These are phyloP conservation scores for Parmelia sp. DNA, from an alignment of 495 filamentous ascomycete genomes.

Conservation along the genomic window DNA sequence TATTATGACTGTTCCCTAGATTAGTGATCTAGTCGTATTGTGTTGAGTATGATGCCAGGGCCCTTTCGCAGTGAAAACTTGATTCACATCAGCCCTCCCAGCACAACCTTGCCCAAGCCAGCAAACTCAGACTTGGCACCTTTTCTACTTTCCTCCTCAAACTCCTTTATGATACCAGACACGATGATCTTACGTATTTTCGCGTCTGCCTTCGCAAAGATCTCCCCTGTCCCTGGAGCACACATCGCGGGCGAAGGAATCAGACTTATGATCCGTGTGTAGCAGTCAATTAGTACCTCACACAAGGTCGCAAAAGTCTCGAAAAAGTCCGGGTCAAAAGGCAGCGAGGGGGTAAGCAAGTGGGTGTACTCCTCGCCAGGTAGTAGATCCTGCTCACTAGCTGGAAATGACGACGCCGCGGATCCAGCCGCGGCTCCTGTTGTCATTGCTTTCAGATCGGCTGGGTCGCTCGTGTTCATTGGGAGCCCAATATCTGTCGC, in stretches of 20 bases:
- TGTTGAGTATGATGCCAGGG: neutral
- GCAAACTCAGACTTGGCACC: conserved; percentile 73
- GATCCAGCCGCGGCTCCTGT: conserved; percentile 37
- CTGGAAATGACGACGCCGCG: conserved; percentile 41
- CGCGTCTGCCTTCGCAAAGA: conserved; percentile 84
- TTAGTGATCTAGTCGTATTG: neutral
- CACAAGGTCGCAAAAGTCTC: conserved; percentile 96
- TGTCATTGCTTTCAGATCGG: conserved; percentile 44
- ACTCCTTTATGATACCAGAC: conserved; percentile 77
- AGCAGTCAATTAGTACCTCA: conserved; percentile 90
- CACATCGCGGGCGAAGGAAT: conserved; percentile 63
- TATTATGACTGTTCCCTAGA: neutral
- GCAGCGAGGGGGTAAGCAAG: conserved; percentile 82
- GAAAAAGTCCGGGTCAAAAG: conserved; percentile 96
- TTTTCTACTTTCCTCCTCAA: conserved; percentile 75
- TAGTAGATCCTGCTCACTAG: conserved; percentile 48
- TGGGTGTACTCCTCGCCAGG: conserved; percentile 78
- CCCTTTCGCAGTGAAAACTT: neutral
- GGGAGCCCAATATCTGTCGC: conserved; percentile 59
- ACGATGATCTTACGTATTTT: conserved; percentile 82
- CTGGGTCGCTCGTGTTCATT: conserved; percentile 49
- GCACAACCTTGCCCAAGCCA: conserved; percentile 77
- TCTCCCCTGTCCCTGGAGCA: conserved; percentile 56
- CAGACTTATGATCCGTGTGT: conserved; percentile 67
- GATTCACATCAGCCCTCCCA: conserved; percentile 76